Evolutionary conservation across 2,329 filamentous ascomycete species (phyloP), one percentile per base, ranked within the genome.

Genomic region (Alternaria angustiovoidea): DNA sequence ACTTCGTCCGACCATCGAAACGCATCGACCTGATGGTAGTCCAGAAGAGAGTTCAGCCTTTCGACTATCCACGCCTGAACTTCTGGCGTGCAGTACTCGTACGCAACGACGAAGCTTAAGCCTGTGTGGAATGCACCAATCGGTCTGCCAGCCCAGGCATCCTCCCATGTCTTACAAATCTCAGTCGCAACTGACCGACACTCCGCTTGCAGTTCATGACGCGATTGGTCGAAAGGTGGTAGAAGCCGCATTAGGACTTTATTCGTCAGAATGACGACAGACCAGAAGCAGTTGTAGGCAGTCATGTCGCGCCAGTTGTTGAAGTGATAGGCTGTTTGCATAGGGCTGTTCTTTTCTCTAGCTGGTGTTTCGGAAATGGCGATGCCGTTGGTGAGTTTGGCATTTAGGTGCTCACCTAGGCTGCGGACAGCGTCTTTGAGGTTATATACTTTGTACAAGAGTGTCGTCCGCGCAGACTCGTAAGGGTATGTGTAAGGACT

Each of bases 141-240:
- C 4, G 74, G 74, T 20, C 68, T 72, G 14, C 64, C 72, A 28
- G 66, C 65, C 73, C 73, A 77, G 2, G 75, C 73, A 57, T 73
- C 69, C 56, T 77, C 74, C 74, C 74, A 77, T 11, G 71, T 75
- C 59, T 75, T 75, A 62, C 74, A 76, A 4, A 77, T 75, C 18
- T 77, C 67, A 2, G 69, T 51, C 11, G 73, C 71, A 14, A 75
- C 36, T 20, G 59, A 63, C 8, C 67, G 71, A 38, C 66, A 74
- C 52, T 76, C 72, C 7, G 67, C 64, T 60, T 75, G 67, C 1
- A 77, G 46, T 6, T 55, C 61, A 49, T 68, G 68, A 38, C 64
- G 52, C 5, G 54, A 53, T 7, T 69, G 66, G 39, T 74, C 66
- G 36, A 56, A 69, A 2, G 66, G 59, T n/a, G 68, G 67, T 1